Base-by-base conservation (phyloP, 352 stramenopile species). In the Pythium aquatile region DNA sequence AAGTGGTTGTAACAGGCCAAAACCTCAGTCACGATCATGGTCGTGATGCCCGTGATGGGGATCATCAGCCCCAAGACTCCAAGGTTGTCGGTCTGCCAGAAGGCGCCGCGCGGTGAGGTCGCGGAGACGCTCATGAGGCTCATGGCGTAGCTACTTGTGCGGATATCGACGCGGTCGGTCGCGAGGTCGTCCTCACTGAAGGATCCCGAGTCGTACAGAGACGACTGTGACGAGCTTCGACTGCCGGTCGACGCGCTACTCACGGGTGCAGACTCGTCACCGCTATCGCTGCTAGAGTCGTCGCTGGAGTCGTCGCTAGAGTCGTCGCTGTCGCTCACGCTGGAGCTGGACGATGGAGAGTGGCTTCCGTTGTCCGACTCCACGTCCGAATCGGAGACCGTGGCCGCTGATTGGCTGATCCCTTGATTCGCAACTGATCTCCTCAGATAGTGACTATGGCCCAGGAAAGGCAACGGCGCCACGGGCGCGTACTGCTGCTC, bases 1-100 rank as follows among this genome's bases (percentile, higher is more conserved):
- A 94, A 96, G 55, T 94, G 84, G 49, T 81, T 69, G 0, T 55
- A 55, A 60, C 87, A 96, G 26, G 85, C 87, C 53, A 94, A 66
- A 0, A 75, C 57, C 54, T 93, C 86, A 13, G 86, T 94, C 14
- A 66, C 29, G 13, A 90, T 55, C 81, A 96, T 93, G 24, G 87
- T 94, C 24, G 68, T 65, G 58, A 94, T 76, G 37, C 87, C 87
- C 0, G 71, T 83, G 32, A 88, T 66, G 2, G 87, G 87, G 42
- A 96, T 78, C 47, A 96, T 65, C 58, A 86, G 79, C 46, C 82
- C 85, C 33, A 92, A 46, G 35, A 87, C 76, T 55, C 79, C 83
- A 40, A 94, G 30, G 65, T 87, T 91, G 60, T 89, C 78, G 39
- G 63, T 63, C 17, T 64, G 55, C 61, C 67, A 73, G n/a, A 47